These are phyloP conservation scores for Themeda triandra DNA, from an alignment of 176 grass and related monocot genomes.

Conservation along the genomic window DNA sequence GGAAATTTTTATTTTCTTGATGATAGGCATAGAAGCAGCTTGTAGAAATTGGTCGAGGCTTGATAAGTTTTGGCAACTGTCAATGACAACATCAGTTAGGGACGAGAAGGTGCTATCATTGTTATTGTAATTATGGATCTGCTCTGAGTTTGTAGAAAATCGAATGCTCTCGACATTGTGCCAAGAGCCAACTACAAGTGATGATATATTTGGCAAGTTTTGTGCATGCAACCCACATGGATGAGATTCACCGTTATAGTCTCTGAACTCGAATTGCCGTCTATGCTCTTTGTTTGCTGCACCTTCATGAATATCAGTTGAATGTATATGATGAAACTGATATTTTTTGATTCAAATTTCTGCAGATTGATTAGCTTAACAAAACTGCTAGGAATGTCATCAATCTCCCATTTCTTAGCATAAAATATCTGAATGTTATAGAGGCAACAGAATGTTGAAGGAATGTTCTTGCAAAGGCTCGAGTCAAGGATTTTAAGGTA, in stretches of 20 bases:
- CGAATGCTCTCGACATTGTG: too few relatives aligned
- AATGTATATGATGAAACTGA: background rate
- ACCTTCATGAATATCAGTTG: background rate
- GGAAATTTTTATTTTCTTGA: background rate
- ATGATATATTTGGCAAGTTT: background rate
- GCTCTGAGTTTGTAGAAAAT: background rate
- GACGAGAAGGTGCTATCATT: background rate
- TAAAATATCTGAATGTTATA: background rate
- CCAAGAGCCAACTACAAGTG: rapidly evolving
- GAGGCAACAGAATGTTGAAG: background rate
- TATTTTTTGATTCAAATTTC: background rate
- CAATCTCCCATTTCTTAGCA: background rate
- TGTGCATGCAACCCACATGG: background rate
- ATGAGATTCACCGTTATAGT: background rate
- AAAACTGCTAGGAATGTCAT: background rate
- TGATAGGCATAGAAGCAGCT: background rate
- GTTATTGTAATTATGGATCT: background rate
- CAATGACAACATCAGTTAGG: background rate
- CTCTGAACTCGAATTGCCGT: background rate
- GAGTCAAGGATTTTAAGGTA: background rate
- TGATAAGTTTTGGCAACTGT: background rate
- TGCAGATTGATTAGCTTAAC: background rate
- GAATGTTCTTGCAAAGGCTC: background rate
- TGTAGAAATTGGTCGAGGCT: background rate
- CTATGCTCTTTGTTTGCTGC: background rate